phyloP scores from a whole-genome alignment of 495 filamentous ascomycete species.

The Oidiodendron maius region DNA sequence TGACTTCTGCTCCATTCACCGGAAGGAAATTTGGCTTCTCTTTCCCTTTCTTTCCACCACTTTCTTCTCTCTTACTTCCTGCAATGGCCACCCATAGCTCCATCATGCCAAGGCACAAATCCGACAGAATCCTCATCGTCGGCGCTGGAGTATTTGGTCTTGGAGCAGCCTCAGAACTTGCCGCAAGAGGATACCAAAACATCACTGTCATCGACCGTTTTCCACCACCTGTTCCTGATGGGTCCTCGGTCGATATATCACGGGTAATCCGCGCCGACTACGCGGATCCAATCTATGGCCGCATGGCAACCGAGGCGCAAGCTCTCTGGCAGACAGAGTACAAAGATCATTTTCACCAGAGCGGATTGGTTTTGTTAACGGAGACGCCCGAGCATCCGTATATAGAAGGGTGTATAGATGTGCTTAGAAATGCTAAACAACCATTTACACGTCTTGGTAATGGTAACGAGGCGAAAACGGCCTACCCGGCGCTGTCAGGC shows the following conservation, averaged over 20 bases:
- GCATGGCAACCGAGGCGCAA: conserved; percentile 62
- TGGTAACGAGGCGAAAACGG: conserved; percentile 30
- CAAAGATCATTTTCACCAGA: conserved; percentile 67
- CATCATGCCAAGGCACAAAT: no score
- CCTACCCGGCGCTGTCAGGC: conserved; percentile 47
- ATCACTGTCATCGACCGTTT: conserved; percentile 68
- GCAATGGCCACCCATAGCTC: no score
- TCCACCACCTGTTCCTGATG: conserved; percentile 64
- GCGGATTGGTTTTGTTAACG: conserved; percentile 65
- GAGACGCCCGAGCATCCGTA: conserved; percentile 52
- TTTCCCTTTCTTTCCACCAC: no score
- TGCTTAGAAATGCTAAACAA: no score
- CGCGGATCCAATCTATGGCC: conserved; percentile 61
- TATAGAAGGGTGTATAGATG: conserved; percentile 33
- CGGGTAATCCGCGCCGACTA: conserved; percentile 84
- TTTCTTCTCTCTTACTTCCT: no score
- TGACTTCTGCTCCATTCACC: no score
- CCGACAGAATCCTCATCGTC: conserved; percentile 36
- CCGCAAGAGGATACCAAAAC: conserved; percentile 30
- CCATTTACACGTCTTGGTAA: conserved; percentile 5
- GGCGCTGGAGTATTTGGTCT: conserved; percentile 42
- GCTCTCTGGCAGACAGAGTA: conserved; percentile 57
- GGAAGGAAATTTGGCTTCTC: no score
- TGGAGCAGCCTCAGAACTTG: conserved; percentile 33
- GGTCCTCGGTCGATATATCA: conserved; percentile 67